phyloP scores from a whole-genome alignment of 2,329 filamentous ascomycete species.

The Phialocephala sp. region DNA sequence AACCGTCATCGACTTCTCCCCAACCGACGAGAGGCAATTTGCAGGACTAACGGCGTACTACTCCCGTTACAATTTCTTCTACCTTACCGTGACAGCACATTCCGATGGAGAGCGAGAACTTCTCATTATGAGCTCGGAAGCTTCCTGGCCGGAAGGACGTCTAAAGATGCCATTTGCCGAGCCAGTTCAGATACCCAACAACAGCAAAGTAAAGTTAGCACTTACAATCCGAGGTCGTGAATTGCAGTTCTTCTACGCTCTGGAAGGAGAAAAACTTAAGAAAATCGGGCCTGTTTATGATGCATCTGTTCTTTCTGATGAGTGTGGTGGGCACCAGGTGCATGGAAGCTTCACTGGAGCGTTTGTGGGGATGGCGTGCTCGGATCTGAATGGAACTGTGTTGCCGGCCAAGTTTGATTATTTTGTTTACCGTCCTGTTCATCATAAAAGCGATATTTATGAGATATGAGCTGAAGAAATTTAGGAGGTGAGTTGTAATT shows the following conservation, averaged over 20 bases:
- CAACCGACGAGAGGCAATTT: constrained; percentile 63
- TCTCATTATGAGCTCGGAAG: constrained; percentile 61
- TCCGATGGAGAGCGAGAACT: constrained; percentile 62
- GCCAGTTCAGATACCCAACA: constrained; percentile 56
- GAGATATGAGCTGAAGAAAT: no score
- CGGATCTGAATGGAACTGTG: constrained; percentile 59
- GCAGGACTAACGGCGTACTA: constrained; percentile 68
- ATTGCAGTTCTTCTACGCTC: constrained; percentile 62
- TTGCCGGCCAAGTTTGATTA: constrained; percentile 56
- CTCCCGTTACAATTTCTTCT: constrained; percentile 69
- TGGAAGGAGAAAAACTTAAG: constrained; percentile 52
- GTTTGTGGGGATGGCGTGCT: constrained; percentile 62
- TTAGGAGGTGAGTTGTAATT: no score
- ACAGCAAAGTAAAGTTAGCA: constrained; percentile 60
- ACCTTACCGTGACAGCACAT: constrained; percentile 63
- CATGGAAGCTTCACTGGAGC: constrained; percentile 70
- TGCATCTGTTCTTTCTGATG: constrained; percentile 64
- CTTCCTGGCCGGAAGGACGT: constrained; percentile 58
- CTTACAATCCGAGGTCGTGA: constrained; percentile 56
- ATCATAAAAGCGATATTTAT: constrained; percentile 55
- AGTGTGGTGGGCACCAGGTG: constrained; percentile 65
- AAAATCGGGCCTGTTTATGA: constrained; percentile 61
- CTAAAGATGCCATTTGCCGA: constrained; percentile 50
- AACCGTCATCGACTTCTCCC: constrained; percentile 58
- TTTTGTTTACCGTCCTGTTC: constrained; percentile 56